Base-by-base conservation (phyloP, 495 filamentous ascomycete species). In the Wilcoxina mikolae region DNA sequence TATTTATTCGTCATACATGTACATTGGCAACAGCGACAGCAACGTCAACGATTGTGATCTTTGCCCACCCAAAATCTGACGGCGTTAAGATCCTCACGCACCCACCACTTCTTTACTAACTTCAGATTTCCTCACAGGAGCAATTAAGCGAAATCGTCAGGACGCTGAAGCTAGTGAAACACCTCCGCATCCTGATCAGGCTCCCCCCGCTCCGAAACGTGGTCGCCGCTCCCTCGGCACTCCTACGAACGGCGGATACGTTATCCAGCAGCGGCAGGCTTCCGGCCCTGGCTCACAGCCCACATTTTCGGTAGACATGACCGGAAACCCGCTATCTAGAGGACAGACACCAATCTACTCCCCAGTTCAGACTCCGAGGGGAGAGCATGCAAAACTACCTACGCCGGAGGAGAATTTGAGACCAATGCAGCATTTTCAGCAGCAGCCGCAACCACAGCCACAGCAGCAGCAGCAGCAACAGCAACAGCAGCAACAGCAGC, bases 261-360 rank as follows among this genome's bases (percentile, higher is more conserved):
- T n/a, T n/a, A n/a, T n/a, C n/a, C 46, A 51, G 48, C 29, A 54
- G 12, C 61, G 38, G 23, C 49, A 54, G 38, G 57, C 61, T 35
- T 59, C 61, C 27, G 60, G 55, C 50, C 61, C 61, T 55, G 58
- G 55, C 17, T 63, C 60, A 56, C 62, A 64, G 53, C 61, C 60
- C 23, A 63, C 61, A 11, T 63, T 64, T 25, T 55, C 61, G 10
- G 61, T 64, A 38, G 61, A 64, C 23, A 64, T 63, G 52, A 55
- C 61, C 15, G 31, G 31, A 35, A 35, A 7, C 15, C 31, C 31
- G 7, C 31, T 35, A 63, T 51, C 60, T 26, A 51, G 58, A 38
- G 52, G 31, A n/a, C 60, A 64, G 25, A 53, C 61, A 3, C 44
- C 61, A n/a, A 59, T 45, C 22, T 38, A 51, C 17, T 59, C 60